Base-by-base conservation (phyloP, 371 early-diverging fungal genomes). In the Chytridiales sp. region DNA sequence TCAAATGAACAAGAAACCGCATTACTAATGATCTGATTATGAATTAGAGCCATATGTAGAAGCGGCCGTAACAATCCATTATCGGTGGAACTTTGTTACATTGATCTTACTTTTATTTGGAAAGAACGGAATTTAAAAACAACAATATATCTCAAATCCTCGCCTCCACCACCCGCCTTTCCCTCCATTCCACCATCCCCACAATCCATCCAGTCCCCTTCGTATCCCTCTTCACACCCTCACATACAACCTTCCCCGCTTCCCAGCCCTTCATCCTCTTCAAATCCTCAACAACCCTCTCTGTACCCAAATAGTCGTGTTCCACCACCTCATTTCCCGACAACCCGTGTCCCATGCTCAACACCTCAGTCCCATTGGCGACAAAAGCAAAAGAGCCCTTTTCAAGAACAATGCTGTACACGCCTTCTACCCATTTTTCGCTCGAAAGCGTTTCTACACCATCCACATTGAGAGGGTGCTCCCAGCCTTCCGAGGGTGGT, bases 251-350 rank as follows among this genome's bases (percentile, higher is more conserved):
- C 3, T 31, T n/a, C 2, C 69, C 65, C 15, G 19, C 26, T 17
- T 36, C 52, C 38, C 52, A 66, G 3, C 69, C 69, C 21, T 1
- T 31, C 36, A 56, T 50, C 34, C 36, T 29, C 39, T 36, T 40
- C 2, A 67, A 19, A 60, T 68, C 71, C 24, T 38, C 50, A 3
- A 70, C 43, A 5, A 70, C 64, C 44, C 21, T 39, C 36, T 48
- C 24, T 11, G 56, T 59, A 27, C 60, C 71, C 60, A 71, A 67
- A 42, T 68, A 68, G 29, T 19, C 61, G 32, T 67, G 68, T 15
- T 52, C 50, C 5, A 54, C 11, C 3, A 56, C 56, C 15, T n/a
- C 38, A 26, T 64, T 31, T 27, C 49, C 43, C 35, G 27, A 35
- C 29, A 57, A 9, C 3, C 47, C 54, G 43, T 71, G 71, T 9